phyloP scores from a whole-genome alignment of 805 yeast species.

The Saccharomycopsis vini region DNA sequence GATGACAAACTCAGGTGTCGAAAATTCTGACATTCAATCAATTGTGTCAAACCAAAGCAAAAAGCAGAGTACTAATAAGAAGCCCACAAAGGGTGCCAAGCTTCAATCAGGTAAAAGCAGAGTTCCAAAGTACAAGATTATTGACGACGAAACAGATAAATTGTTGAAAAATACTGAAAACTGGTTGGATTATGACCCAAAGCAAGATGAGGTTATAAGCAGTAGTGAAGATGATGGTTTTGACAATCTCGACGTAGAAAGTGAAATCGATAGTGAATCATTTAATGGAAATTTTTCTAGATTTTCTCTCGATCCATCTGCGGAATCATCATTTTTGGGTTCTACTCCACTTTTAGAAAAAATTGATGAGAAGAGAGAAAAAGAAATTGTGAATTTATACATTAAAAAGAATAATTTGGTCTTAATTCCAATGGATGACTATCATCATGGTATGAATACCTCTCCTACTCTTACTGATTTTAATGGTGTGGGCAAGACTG shows the following conservation, averaged over 20 bases:
- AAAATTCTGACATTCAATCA: not conserved
- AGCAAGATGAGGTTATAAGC: not conserved
- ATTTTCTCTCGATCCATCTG: slow-evolving; percentile 2
- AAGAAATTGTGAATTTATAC: slow-evolving; percentile 15
- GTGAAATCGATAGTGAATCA: not conserved
- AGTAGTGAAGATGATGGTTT: slow-evolving; percentile 6
- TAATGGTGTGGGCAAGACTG: not conserved
- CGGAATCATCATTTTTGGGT: not conserved
- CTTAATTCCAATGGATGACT: slow-evolving; percentile 12
- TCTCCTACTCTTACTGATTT: slow-evolving; percentile 8
- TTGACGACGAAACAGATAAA: slow-evolving; percentile 18
- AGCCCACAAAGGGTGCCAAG: slow-evolving; percentile 5
- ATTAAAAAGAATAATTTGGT: slow-evolving; percentile 12
- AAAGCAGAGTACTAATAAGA: slow-evolving; percentile 1
- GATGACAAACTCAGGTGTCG: not conserved
- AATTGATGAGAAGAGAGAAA: not conserved
- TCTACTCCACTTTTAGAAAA: not conserved
- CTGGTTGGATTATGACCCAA: slow-evolving; percentile 15
- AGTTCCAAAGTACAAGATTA: slow-evolving; percentile 1
- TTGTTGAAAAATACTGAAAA: slow-evolving; percentile 15
- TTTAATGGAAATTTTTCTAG: not conserved
- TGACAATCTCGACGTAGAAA: slow-evolving; percentile 13
- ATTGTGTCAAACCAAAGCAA: not conserved
- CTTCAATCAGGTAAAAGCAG: slow-evolving; percentile 3
- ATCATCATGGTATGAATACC: slow-evolving; percentile 1